Base-by-base conservation (phyloP, 305 asterid genomes). In the Fraxinus xanthoxyloides region DNA sequence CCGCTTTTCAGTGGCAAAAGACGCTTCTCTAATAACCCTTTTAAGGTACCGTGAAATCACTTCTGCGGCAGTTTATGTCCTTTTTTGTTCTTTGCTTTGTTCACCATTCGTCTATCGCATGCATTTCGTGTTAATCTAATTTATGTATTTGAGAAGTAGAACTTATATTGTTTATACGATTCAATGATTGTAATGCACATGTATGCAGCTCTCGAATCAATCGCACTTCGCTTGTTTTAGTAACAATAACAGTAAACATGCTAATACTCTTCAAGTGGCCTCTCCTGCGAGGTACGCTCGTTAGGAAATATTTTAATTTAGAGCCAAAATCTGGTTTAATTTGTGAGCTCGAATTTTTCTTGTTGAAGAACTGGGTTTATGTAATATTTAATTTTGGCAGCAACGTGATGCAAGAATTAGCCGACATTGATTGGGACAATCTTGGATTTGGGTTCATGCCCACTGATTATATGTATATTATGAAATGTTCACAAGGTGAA, bases 381-480 rank as follows among this genome's bases (percentile, higher is more conserved):
- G 77, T 51, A 65, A n/a, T 82, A 67, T 72, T 78, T 24, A 4
- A 67, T 65, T 80, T 77, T 76, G 86, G 82, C 97, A 94, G 98
- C 84, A 83, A 81, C 69, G 90, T 79, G 38, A 82, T 87, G 31
- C 23, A 80, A 69, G 97, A 93, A 80, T 85, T 84, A 83, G 90
- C 91, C 13, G 91, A 90, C 87, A 87, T 96, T 75, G 98, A 96
- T 77, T 96, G 99, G 98, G 98, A 96, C 84, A 92, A 89, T 83
- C 93, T 96, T 2, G 98, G 99, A 4, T 96, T 94, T 82, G 90
- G 92, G 81, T 82, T 93, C 81, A 87, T 88, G 85, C 89, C 95
- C 72, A 93, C 98, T 76, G 98, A 96, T 91, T 96, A 90, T 84
- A 96, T 94, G 99, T 96, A 92, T 83, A 80, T 87, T 85, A 93